phyloP scores from a whole-genome alignment of 2,329 filamentous ascomycete species.

The Penicillium nordicum region DNA sequence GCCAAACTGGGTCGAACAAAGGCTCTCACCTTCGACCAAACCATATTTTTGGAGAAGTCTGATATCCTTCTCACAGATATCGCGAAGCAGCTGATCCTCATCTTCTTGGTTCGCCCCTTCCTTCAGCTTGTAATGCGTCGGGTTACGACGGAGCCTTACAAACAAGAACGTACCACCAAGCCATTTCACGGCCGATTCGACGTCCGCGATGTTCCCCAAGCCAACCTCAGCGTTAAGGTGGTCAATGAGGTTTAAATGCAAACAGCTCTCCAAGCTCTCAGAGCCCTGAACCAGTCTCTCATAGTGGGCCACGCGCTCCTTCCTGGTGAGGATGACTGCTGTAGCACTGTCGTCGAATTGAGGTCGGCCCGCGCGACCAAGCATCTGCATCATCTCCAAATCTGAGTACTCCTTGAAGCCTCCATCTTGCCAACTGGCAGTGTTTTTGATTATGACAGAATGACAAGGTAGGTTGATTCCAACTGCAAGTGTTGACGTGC shows the following conservation, averaged over 20 bases:
- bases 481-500: conserved; percentile 79
- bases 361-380: conserved; percentile 76
- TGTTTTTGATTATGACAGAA: conserved; percentile 79
- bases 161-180: conserved; percentile 74
- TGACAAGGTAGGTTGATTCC: conserved; percentile 82
- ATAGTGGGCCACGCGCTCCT: conserved; percentile 63
- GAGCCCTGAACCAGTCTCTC: conserved; percentile 70
- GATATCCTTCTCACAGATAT: conserved; percentile 69
- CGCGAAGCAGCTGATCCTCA: conserved; percentile 63
- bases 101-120: conserved; percentile 49
- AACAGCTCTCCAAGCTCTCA: conserved; percentile 70
- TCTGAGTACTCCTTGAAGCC: conserved; percentile 70
- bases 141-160: conserved; percentile 69
- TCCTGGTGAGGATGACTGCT: conserved; percentile 74
- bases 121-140: conserved; percentile 65
- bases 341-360: conserved; percentile 75
- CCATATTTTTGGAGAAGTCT: conserved; percentile 58
- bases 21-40: conserved; percentile 52
- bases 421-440: conserved; percentile 61
- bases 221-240: conserved; percentile 82
- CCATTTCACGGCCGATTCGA: conserved; percentile 68
- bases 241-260: conserved; percentile 76
- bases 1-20: conserved; percentile 68
- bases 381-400: conserved; percentile 86
- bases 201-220: conserved; percentile 65